Evolutionary conservation across 2,329 filamentous ascomycete species (phyloP), one percentile per base, ranked within the genome.

Genomic region (Aureobasidium sp.): DNA sequence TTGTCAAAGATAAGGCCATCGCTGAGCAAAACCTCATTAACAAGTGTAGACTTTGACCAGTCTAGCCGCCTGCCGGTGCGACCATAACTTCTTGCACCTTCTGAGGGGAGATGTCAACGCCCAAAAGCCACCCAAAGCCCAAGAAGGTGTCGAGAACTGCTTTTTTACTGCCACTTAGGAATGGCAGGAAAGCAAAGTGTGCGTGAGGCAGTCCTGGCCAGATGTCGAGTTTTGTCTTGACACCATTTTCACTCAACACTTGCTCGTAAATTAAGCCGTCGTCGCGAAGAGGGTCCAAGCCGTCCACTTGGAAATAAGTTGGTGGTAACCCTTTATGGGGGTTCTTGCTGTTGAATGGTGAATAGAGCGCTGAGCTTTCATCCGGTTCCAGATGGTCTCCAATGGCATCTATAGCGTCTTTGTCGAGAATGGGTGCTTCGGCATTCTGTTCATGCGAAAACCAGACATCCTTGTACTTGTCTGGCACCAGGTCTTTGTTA

Each of bases 211-310:
- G 14, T 29, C 49, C 49, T 0, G 70, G 64, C 64, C 76, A 79
- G 5, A 77, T 66, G 64, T 80, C 74, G 11, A 81, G 45, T 50
- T 70, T 74, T 1, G 79, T 81, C 64, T 72, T 66, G 8, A 81
- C 71, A 5, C 70, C 74, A 1, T 78, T 74, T 55, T 78, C 77
- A 36, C 74, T 70, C 61, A 83, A 66, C 3, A 78, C 66, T 44
- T 73, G 68, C 64, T 82, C 80, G 64, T 82, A 84, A 0, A 83
- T 76, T 45, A 84, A 62, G 0, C 71, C 78, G 59, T 83, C 81
- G 62, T 85, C 82, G 5, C 82, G 69, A 2, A 80, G 63, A 0
- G 76, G 77, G 66, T 84, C 82, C 62, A 78, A 63, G 9, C 80
- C 81, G 63, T 73, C 76, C 0, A 82, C 72, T 65, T 82, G 79